Evolutionary conservation across 225 moss, liverwort and hornwort genomes (phyloP).

Genomic region (Anthoceros angustus): DNA sequence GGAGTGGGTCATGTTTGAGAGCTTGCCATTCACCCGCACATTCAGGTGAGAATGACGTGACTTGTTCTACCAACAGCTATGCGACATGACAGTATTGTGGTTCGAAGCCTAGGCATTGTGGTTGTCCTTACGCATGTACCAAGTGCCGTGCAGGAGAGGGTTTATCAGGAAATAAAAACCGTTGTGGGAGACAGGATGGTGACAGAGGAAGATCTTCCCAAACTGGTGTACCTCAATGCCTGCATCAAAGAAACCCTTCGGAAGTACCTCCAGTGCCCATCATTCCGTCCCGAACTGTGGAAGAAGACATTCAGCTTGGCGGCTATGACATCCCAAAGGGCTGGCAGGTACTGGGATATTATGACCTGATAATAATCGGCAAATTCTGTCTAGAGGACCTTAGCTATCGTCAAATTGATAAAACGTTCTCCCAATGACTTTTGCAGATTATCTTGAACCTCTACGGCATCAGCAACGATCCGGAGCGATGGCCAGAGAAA

Average conservation of each 20-base stretch:
- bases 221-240: not conserved
- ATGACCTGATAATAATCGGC: too few species aligned
- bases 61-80: not conserved
- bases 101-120: not conserved
- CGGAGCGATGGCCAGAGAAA: conserved; percentile 37
- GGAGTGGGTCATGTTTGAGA: conserved; percentile 69
- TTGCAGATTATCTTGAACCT: conserved; percentile 45
- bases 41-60: conserved; percentile 10
- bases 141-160: conserved; percentile 2
- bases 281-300: not conserved
- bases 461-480: conserved; percentile 31
- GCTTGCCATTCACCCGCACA: conserved; percentile 28
- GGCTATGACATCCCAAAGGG: conserved; percentile 2
- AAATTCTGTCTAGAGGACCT: too few species aligned
- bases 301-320: not conserved
- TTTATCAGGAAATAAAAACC: not conserved
- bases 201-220: not conserved
- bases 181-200: not conserved
- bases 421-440: not conserved
- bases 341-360: conserved; percentile 1
- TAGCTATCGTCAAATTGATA: too few species aligned
- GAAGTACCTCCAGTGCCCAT: not conserved
- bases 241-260: not conserved
- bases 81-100: not conserved
- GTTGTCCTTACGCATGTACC: not conserved